These are phyloP conservation scores for Naegleria lovaniensis DNA, from an alignment of 208 protist genomes.

Conservation along the genomic window DNA sequence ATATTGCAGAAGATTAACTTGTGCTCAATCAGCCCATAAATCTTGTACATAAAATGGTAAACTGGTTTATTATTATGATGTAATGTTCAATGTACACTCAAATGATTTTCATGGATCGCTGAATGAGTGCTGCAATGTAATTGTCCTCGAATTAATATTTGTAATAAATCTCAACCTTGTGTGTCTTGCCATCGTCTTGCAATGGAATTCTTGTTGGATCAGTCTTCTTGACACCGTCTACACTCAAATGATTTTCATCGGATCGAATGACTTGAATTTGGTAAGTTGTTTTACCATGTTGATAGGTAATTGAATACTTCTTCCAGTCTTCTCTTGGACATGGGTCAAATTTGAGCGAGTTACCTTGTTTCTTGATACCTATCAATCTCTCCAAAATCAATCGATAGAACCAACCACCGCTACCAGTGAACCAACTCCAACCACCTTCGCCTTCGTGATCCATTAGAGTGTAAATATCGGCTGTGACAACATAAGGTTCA, in stretches of 20 bases:
- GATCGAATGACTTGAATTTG: not conserved
- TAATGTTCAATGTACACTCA: no score
- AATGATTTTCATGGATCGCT: no score
- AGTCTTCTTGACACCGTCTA: constrained; percentile 4
- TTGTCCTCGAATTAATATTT: not conserved
- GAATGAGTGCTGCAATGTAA: no score
- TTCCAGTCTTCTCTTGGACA: constrained; percentile 22
- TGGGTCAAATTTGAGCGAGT: not conserved
- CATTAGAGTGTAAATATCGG: constrained; percentile 27
- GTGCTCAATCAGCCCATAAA: no score
- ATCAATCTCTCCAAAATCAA: constrained; percentile 12
- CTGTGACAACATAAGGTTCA: constrained; percentile 29
- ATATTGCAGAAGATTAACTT: constrained; percentile 1
- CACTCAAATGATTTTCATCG: not conserved
- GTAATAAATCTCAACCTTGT: constrained; percentile 28
- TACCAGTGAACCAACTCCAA: constrained; percentile 32
- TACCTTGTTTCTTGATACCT: not conserved
- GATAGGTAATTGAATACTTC: not conserved
- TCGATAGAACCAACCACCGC: constrained; percentile 23
- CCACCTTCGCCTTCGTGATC: constrained; percentile 28
- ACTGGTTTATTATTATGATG: no score
- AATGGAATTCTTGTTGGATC: not conserved
- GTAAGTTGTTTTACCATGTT: not conserved
- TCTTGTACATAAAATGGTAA: no score
- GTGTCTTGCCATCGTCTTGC: constrained; percentile 3